Evolutionary conservation across 768 basidiomycete genomes (phyloP).

Genomic region (Neoboletus brunneissimus): DNA sequence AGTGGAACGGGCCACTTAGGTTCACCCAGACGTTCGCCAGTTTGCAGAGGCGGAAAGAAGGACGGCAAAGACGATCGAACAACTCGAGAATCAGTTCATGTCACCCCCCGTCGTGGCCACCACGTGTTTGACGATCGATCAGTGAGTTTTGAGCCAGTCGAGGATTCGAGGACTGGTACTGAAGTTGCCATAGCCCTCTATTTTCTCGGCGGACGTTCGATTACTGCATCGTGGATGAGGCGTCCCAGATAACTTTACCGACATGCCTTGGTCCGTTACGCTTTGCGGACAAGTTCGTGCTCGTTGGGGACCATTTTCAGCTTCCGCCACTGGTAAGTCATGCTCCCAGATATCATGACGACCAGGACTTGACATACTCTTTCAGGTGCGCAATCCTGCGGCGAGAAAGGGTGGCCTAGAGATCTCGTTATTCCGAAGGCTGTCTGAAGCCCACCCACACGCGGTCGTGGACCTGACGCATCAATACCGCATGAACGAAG

Average conservation of each 20-base stretch:
- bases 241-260: slow-evolving; percentile 94
- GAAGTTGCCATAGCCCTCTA: slow-evolving; percentile 55
- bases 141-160: slow-evolving; percentile 52
- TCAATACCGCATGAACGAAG: slow-evolving; percentile 96
- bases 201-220: slow-evolving; percentile 87
- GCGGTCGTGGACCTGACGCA: slow-evolving; percentile 82
- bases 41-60: slow-evolving; percentile 61
- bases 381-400: slow-evolving; percentile 74
- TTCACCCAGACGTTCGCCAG: slow-evolving; percentile 76
- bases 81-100: slow-evolving; percentile 81
- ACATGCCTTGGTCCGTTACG: slow-evolving; percentile 93
- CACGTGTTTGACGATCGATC: slow-evolving; percentile 90
- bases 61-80: slow-evolving; percentile 66
- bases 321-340: slow-evolving; percentile 82
- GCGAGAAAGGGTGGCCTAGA: slow-evolving; percentile 88
- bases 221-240: slow-evolving; percentile 97
- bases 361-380: not conserved
- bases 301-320: slow-evolving; percentile 97
- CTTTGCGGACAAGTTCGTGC: slow-evolving; percentile 85
- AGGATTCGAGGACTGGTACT: slow-evolving; percentile 1
- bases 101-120: slow-evolving; percentile 92
- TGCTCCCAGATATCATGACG: not conserved
- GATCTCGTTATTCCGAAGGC: slow-evolving; percentile 80
- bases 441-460: slow-evolving; percentile 83
- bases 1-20: slow-evolving; percentile 40